Conservation (phyloP, 2,329 filamentous ascomycete genomes). For the Trichoderma gracile region DNA sequence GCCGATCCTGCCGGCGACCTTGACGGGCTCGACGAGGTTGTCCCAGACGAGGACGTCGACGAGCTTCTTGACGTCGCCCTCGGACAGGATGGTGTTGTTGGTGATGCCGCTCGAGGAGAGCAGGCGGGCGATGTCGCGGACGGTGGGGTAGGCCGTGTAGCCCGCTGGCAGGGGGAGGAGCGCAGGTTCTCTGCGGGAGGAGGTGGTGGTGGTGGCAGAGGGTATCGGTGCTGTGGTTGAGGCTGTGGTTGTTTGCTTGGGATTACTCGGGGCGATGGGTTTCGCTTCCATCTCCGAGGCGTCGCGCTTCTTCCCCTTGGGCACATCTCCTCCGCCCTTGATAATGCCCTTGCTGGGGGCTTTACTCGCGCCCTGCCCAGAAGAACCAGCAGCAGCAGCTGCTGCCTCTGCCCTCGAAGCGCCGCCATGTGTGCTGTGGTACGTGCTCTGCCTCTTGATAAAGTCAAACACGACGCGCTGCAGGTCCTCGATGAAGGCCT, state of each 20-base stretch:
- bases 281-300: conserved; percentile 42
- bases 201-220: conserved; percentile 19
- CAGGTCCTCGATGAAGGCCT: conserved; percentile 79
- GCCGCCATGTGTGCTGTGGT: conserved; percentile 48
- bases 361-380: conserved; percentile 29
- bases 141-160: conserved; percentile 78
- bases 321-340: conserved; percentile 46
- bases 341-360: conserved; percentile 59
- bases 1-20: conserved; percentile 50
- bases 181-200: conserved; percentile 39
- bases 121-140: conserved; percentile 72
- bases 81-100: conserved; percentile 67
- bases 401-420: conserved; percentile 42
- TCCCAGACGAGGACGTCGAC: conserved; percentile 89
- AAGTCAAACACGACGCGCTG: conserved; percentile 72
- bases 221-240: conserved; percentile 32
- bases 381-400: background rate
- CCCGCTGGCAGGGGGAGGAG: conserved; percentile 61
- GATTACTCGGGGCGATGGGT: background rate
- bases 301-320: conserved; percentile 52
- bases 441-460: conserved; percentile 72
- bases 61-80: conserved; percentile 79
- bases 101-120: conserved; percentile 70
- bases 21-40: conserved; percentile 71
- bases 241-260: background rate